A percentile compares a stretch with the other conserved stretches of the same genome.
Evolutionary conservation across 2,329 filamentous ascomycete genomes (phyloP).

Genomic region (Rosellinia necatrix): DNA sequence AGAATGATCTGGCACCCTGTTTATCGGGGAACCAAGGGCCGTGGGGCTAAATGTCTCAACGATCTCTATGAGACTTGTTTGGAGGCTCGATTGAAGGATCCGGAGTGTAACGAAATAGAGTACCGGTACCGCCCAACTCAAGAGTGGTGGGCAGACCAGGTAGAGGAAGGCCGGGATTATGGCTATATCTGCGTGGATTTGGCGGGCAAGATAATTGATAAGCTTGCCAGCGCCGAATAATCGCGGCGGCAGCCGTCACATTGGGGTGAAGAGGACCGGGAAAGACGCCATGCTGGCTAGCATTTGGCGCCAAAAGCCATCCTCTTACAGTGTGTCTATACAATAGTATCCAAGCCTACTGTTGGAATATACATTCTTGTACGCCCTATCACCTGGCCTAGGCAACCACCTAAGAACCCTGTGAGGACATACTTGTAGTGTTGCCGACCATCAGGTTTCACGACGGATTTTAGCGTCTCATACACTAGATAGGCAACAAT

Average conservation of each 20-base stretch:
- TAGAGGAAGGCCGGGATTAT: slow-evolving; percentile 52
- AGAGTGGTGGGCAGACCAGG: slow-evolving; percentile 57
- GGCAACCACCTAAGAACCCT: too few relatives aligned
- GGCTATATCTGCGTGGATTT: slow-evolving; percentile 53
- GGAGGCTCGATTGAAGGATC: slow-evolving; percentile 27
- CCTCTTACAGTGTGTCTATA: too few relatives aligned
- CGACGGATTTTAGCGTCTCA: too few relatives aligned
- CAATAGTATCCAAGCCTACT: too few relatives aligned
- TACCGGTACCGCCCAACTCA: slow-evolving; percentile 54
- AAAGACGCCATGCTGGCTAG: neutral
- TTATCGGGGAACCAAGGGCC: slow-evolving; percentile 32
- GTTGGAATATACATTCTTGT: too few relatives aligned
- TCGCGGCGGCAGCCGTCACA: too few relatives aligned
- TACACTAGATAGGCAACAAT: too few relatives aligned
- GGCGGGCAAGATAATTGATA: slow-evolving; percentile 46
- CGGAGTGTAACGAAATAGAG: slow-evolving; percentile 35
- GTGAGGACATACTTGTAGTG: too few relatives aligned
- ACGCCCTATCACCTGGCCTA: too few relatives aligned
- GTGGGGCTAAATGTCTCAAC: slow-evolving; percentile 48
- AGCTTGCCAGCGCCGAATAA: neutral
- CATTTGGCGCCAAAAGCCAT: too few relatives aligned
- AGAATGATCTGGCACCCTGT: slow-evolving; percentile 56
- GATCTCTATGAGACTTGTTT: slow-evolving; percentile 48
- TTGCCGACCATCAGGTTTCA: too few relatives aligned
- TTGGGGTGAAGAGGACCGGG: neutral